Conservation (phyloP, 164 flowering plant genomes). For the Malania oleifera region DNA sequence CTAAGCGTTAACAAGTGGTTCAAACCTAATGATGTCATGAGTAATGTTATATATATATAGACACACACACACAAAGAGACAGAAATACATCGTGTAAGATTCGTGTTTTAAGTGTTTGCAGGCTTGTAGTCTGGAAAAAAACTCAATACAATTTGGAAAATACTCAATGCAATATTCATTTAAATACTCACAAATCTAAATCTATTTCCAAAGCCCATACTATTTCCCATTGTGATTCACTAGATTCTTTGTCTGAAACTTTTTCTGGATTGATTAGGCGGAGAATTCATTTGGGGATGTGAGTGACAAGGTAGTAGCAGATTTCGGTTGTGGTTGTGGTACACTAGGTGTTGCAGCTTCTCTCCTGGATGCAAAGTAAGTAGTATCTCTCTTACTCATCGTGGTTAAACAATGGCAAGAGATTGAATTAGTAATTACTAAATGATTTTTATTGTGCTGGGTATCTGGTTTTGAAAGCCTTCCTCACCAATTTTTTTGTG, state of each 20-base stretch:
- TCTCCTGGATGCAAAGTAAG: conserved; percentile 86
- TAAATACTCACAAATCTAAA: no score
- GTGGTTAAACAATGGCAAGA: neutral
- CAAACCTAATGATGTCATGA: no score
- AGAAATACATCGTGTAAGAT: no score
- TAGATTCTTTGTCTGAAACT: neutral
- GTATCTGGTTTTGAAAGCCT: neutral
- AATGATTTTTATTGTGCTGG: neutral
- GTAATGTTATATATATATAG: no score
- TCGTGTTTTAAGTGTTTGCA: no score
- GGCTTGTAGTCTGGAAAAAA: no score
- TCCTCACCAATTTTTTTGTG: neutral
- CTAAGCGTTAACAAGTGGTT: no score
- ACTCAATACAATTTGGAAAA: no score
- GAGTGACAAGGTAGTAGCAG: conserved; percentile 77
- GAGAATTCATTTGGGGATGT: conserved; percentile 91
- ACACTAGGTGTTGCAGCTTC: conserved; percentile 84
- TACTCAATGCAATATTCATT: no score
- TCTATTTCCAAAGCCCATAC: no score
- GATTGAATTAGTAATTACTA: neutral
- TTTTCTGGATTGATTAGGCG: conserved; percentile 38
- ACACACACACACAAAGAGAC: no score
- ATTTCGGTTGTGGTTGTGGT: conserved; percentile 98
- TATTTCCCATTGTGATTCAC: neutral
- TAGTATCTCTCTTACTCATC: conserved; percentile 6